phyloP scores from a whole-genome alignment of 495 filamentous ascomycete species.

The Penicillium taxi region DNA sequence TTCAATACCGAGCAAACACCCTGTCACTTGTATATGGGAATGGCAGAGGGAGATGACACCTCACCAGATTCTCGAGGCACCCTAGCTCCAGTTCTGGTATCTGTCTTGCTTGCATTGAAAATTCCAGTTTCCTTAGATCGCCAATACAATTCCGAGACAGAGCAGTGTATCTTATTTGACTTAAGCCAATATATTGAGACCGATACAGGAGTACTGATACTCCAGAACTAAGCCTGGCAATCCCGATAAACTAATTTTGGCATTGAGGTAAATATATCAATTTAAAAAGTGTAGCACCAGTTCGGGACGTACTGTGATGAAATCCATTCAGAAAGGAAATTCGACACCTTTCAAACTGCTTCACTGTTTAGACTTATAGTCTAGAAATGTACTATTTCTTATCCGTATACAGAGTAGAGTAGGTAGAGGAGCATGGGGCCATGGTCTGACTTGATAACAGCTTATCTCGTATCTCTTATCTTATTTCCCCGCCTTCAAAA shows the following conservation, averaged over 20 bases:
- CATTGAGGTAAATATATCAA: neutral
- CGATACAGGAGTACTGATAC: slow-evolving; percentile 3
- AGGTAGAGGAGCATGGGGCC: neutral
- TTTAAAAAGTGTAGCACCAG: slow-evolving; percentile 4
- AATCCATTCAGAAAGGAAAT: no score
- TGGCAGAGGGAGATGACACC: slow-evolving; percentile 1
- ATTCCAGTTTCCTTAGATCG: slow-evolving; percentile 7
- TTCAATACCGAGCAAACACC: slow-evolving; percentile 11
- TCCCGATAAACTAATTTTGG: neutral
- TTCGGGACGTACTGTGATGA: no score
- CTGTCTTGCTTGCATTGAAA: slow-evolving; percentile 11
- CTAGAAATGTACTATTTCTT: no score
- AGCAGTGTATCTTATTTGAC: slow-evolving; percentile 1
- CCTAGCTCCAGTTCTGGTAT: slow-evolving; percentile 4
- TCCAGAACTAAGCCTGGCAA: neutral
- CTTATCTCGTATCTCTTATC: slow-evolving; percentile 10
- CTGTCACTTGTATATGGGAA: slow-evolving; percentile 10
- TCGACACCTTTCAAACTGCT: slow-evolving; percentile 13
- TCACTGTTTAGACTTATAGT: no score
- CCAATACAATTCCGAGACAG: slow-evolving; percentile 3
- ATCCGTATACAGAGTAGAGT: no score
- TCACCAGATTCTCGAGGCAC: slow-evolving; percentile 11
- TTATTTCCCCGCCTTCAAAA: slow-evolving; percentile 5
- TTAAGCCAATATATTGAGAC: slow-evolving; percentile 2
- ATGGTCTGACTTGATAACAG: no score